Conservation (phyloP, 1,284 basidiomycete species). For the Rhodotorula sp. region DNA sequence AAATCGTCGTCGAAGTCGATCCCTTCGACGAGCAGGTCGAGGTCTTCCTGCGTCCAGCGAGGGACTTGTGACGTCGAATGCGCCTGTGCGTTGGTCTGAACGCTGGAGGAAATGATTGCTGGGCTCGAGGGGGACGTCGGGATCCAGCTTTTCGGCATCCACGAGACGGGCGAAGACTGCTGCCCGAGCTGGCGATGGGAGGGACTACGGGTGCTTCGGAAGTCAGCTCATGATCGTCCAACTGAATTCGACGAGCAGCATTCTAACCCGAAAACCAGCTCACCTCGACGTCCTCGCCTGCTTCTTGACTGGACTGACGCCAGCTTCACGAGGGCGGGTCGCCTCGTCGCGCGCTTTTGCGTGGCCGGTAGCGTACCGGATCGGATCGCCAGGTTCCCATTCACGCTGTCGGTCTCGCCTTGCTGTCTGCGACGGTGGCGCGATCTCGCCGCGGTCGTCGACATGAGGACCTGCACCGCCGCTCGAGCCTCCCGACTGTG, state of each 20-base stretch:
- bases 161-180: too few species aligned
- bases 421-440: neutral
- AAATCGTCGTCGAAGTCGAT: conserved; percentile 16
- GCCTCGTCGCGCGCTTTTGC: neutral
- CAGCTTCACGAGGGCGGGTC: neutral
- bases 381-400: neutral
- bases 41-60: neutral
- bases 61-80: neutral
- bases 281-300: neutral
- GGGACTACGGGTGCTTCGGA: too few species aligned
- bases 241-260: too few species aligned
- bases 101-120: too few species aligned
- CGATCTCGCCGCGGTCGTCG: neutral
- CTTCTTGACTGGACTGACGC: neutral
- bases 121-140: too few species aligned
- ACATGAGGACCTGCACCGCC: neutral
- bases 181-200: too few species aligned
- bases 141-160: too few species aligned
- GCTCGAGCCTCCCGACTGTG: too few species aligned
- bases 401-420: neutral
- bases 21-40: conserved; percentile 17
- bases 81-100: neutral
- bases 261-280: neutral
- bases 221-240: too few species aligned
- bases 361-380: neutral